A percentile compares a stretch with the other conserved stretches of the same genome.
phyloP scores from a whole-genome alignment of 352 stramenopile genomes.

The Globisporangium cystogenes region DNA sequence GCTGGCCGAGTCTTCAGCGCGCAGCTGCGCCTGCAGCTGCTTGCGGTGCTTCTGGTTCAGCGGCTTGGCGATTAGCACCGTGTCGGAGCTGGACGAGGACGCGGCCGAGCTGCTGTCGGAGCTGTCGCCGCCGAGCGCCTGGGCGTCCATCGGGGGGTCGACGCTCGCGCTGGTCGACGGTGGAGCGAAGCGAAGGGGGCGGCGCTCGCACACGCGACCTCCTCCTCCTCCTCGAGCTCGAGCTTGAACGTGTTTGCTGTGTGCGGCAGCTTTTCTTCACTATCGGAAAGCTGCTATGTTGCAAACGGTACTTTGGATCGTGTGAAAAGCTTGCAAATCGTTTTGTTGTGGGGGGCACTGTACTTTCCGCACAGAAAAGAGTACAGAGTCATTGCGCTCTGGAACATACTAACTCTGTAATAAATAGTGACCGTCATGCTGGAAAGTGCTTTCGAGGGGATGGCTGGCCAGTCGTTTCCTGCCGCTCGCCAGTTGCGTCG shows the following conservation, averaged over 20 bases:
- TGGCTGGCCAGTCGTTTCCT: slow-evolving; percentile 10
- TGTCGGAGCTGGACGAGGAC: slow-evolving; percentile 63
- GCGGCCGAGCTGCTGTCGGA: slow-evolving; percentile 46
- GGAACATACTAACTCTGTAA: background rate
- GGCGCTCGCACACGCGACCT: background rate
- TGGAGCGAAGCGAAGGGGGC: no score
- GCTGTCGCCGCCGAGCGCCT: slow-evolving; percentile 13
- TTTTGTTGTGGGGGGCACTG: background rate
- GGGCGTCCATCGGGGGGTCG: slow-evolving; percentile 1
- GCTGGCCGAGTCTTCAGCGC: background rate
- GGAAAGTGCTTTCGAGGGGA: background rate
- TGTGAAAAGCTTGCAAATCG: background rate
- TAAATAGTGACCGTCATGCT: background rate
- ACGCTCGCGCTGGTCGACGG: no score
- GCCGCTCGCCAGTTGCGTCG: no score
- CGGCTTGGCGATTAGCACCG: slow-evolving; percentile 66
- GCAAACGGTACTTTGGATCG: background rate
- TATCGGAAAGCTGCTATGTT: background rate
- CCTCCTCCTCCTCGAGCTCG: background rate
- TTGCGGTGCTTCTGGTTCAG: slow-evolving; percentile 55
- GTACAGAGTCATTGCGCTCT: no score
- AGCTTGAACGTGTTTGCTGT: background rate
- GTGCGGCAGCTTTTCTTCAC: background rate
- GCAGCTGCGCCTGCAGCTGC: slow-evolving; percentile 47
- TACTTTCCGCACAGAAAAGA: background rate